Base-by-base conservation (phyloP, 108 stramenopile species). In the Fistulifera pelliculosa region DNA sequence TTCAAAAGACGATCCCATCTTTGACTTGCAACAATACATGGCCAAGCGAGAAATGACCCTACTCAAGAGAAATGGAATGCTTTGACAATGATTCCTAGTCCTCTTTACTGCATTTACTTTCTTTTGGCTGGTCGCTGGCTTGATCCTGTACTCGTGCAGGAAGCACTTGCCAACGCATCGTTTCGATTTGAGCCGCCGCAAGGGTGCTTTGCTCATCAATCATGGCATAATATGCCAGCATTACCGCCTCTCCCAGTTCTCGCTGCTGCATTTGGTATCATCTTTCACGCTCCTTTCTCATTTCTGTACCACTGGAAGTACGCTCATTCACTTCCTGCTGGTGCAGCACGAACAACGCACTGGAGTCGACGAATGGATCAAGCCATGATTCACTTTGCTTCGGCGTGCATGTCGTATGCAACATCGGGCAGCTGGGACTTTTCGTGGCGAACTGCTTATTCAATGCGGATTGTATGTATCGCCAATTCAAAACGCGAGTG, bases 321-420 rank as follows among this genome's bases (percentile, higher is more conserved):
- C 41, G 76, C 81, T 19, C 67, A 74, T 42, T 49, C 52, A 56
- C 52, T 88, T 12, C 58, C 65, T 44, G 52, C 70, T 47, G 62
- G 67, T 25, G 22, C 58, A 13, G 59, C 70, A 8, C 72, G 86
- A 39, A 67, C 75, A 25, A 56, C 70, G n/a, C 87, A 89, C 45
- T 89, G 80, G 87, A 80, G 74, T 54, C 67, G 87, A 48, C 76
- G 83, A 38, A 66, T 89, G 64, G 87, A 89, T 64, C 78, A 89
- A 60, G 62, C 74, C 13, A 77, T 83, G 65, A 83, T 89, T 51
- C 87, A 89, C 56, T 71, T 85, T 26, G 65, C 64, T 39, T 63
- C 68, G 10, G 73, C 79, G n/a, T 64, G 58, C 27, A 63, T 80
- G 54, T 66, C 75, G 1, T 89, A 83, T 60, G 78, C 68, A 4